Evolutionary conservation across 352 stramenopile species (phyloP).

Genomic region (Phytophthora capsici): DNA sequence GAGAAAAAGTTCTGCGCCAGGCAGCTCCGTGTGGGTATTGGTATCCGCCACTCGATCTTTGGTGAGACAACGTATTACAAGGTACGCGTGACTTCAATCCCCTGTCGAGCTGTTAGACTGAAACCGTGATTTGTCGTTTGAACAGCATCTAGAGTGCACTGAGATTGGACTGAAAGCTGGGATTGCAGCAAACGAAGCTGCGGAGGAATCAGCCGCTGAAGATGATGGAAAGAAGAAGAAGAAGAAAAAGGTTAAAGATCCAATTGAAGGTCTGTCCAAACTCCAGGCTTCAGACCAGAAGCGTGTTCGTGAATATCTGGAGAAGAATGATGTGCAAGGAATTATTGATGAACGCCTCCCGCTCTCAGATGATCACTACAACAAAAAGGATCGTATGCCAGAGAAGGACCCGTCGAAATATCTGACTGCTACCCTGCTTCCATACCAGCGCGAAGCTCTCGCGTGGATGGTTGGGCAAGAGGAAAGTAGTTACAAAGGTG

Average conservation of each 20-base stretch:
- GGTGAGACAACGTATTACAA: constrained; percentile 85
- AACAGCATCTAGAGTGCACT: constrained; percentile 48
- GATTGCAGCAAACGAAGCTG: constrained; percentile 15
- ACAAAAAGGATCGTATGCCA: constrained; percentile 68
- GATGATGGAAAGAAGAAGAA: constrained; percentile 18
- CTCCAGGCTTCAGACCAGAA: constrained; percentile 55
- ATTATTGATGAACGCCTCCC: constrained; percentile 74
- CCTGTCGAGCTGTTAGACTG: too few relatives aligned
- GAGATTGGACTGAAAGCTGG: constrained; percentile 27
- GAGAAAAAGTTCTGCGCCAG: constrained; percentile 62
- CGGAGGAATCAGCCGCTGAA: constrained; percentile 19
- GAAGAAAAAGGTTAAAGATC: constrained; percentile 34
- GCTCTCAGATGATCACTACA: constrained; percentile 75
- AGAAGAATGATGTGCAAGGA: constrained; percentile 50
- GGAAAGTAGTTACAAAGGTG: constrained; percentile 87
- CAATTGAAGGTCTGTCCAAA: constrained; percentile 53
- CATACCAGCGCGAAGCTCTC: constrained; percentile 98
- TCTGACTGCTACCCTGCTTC: constrained; percentile 92
- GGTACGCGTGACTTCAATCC: constrained; percentile 34
- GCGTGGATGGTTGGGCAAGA: constrained; percentile 96
- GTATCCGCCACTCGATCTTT: constrained; percentile 82
- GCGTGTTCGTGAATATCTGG: constrained; percentile 62
- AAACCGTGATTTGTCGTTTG: background rate
- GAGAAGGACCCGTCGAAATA: constrained; percentile 77
- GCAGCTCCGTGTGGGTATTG: constrained; percentile 59